Evolutionary conservation across 495 filamentous ascomycete genomes (phyloP).

Genomic region (Talaromyces adpressus): DNA sequence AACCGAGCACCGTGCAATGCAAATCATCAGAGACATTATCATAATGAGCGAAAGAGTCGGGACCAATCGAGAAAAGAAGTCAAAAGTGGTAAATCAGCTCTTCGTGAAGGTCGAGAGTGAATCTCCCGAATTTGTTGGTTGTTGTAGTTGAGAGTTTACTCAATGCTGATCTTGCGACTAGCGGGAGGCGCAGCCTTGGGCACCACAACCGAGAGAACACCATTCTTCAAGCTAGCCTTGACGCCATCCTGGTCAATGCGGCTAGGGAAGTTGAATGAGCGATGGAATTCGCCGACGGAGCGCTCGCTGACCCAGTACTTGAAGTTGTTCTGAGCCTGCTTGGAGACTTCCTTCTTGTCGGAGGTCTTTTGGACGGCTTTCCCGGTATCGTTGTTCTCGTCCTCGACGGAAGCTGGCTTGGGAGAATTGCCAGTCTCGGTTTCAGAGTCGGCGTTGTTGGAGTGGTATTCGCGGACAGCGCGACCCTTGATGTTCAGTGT

Average conservation of each 20-base stretch:
- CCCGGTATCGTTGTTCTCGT: conserved; percentile 19
- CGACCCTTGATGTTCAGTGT: conserved; percentile 72
- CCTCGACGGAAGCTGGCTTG: conserved; percentile 14
- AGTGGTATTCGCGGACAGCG: conserved; percentile 37
- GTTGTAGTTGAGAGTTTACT: conserved; percentile 30
- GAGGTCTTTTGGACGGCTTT: conserved; percentile 8
- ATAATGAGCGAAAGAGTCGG: neutral
- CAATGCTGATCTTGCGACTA: conserved; percentile 52
- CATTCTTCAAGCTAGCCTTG: conserved; percentile 70
- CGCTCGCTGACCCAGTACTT: conserved; percentile 86
- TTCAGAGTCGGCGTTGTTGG: conserved; percentile 40
- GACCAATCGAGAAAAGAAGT: neutral
- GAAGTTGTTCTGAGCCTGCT: conserved; percentile 16
- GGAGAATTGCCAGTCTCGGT: conserved; percentile 34
- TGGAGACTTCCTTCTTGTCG: conserved; percentile 8
- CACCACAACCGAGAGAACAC: conserved; percentile 68
- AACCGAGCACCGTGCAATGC: conserved; percentile 3
- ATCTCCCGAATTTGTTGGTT: too few relatives aligned
- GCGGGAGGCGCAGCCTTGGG: conserved; percentile 62
- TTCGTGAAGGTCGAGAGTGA: neutral
- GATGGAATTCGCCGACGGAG: conserved; percentile 72
- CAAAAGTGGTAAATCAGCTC: neutral
- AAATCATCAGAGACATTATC: neutral
- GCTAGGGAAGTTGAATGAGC: conserved; percentile 72
- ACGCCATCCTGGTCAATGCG: conserved; percentile 74